A percentile compares a stretch with the other conserved stretches of the same genome.
phyloP scores from a whole-genome alignment of 192 early-diverging fungal species.

The Spizellomyces sp. region DNA sequence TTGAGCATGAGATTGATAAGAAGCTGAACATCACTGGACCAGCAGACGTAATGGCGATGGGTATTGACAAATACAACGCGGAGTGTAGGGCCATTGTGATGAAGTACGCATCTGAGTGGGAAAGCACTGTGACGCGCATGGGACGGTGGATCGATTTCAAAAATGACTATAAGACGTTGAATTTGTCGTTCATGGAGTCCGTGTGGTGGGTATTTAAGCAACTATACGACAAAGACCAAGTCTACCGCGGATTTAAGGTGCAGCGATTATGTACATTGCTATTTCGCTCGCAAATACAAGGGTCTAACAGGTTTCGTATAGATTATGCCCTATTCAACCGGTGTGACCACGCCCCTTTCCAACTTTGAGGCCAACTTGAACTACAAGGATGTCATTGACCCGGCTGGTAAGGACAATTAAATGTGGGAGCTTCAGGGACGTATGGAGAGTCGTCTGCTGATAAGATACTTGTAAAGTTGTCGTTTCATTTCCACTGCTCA shows the following conservation, averaged over 20 bases:
- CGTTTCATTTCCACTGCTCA: conserved; percentile 88
- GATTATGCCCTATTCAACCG: conserved; percentile 96
- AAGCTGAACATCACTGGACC: conserved; percentile 81
- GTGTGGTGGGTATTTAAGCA: conserved; percentile 99
- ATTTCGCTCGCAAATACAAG: not conserved
- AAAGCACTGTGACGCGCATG: conserved; percentile 88
- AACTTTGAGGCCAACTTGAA: conserved; percentile 98
- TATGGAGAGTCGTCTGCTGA: too few species aligned
- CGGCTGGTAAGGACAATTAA: conserved; percentile 58
- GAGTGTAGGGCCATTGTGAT: conserved; percentile 98
- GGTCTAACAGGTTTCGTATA: conserved; percentile 7
- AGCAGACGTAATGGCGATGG: conserved; percentile 88
- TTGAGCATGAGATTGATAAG: conserved; percentile 98
- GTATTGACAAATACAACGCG: conserved; percentile 96
- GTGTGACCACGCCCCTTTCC: conserved; percentile 86
- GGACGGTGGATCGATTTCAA: conserved; percentile 99
- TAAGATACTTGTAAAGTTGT: conserved; percentile 54
- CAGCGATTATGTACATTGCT: conserved; percentile 40
- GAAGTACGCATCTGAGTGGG: conserved; percentile 92
- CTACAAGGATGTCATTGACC: conserved; percentile 97
- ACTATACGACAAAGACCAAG: conserved; percentile 90
- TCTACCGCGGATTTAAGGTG: conserved; percentile 84
- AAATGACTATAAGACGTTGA: conserved; percentile 99
- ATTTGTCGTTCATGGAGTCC: conserved; percentile 96
- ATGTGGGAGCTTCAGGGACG: too few species aligned